phyloP scores from a whole-genome alignment of 2,329 filamentous ascomycete species.

The Diaporthe batatas region DNA sequence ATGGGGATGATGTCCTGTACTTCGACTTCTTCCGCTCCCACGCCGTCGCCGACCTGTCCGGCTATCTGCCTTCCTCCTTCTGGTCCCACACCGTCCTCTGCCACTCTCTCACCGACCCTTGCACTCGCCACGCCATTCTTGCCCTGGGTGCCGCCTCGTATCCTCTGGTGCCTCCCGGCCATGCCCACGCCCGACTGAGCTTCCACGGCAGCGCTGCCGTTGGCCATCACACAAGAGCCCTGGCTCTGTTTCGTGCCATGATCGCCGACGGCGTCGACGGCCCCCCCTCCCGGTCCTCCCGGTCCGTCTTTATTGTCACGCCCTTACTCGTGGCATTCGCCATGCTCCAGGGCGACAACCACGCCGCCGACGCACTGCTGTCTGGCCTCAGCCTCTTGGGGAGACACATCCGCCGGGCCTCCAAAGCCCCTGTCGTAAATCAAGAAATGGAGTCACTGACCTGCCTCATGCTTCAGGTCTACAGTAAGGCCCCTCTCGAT shows the following conservation, averaged over 20 bases:
- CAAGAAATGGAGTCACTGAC: slow-evolving; percentile 13
- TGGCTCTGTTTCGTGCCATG: slow-evolving; percentile 11
- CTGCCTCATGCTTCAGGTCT: slow-evolving; percentile 22
- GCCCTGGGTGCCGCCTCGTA: slow-evolving; percentile 44
- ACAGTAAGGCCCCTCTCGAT: no score
- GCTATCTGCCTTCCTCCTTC: slow-evolving; percentile 44
- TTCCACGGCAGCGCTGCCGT: slow-evolving; percentile 5
- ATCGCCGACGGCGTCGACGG: not conserved
- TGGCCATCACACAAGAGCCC: slow-evolving; percentile 9
- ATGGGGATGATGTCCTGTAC: slow-evolving; percentile 41
- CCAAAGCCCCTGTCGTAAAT: not conserved
- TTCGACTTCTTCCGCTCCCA: slow-evolving; percentile 45
- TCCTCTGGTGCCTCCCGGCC: not conserved
- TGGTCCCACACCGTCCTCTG: slow-evolving; percentile 45
- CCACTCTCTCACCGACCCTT: slow-evolving; percentile 43
- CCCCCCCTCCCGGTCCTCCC: not conserved
- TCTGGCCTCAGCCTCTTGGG: slow-evolving; percentile 4
- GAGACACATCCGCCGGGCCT: not conserved
- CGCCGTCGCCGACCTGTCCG: slow-evolving; percentile 43
- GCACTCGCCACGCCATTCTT: slow-evolving; percentile 44
- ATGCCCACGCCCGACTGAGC: not conserved
- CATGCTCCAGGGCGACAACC: slow-evolving; percentile 19
- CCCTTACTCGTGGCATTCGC: slow-evolving; percentile 16
- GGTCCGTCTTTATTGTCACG: not conserved
- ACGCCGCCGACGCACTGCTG: slow-evolving; percentile 9